Evolutionary conservation across 495 filamentous ascomycete species (phyloP), one percentile per base, ranked within the genome.

Genomic region (Cudoniella acicularis): DNA sequence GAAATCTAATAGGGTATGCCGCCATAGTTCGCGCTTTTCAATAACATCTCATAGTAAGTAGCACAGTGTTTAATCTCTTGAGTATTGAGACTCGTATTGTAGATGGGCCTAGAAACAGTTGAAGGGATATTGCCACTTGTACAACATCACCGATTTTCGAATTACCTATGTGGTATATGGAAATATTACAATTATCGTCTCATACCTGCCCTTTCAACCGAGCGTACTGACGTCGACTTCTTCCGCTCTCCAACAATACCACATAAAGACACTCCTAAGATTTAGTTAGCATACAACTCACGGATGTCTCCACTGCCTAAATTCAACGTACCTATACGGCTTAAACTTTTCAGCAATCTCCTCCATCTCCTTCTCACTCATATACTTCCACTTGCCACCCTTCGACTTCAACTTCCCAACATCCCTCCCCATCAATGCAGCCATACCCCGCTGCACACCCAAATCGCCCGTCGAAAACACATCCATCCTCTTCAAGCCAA

Each of bases 381-480:
- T 94, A 68, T 96, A 98, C 77, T 97, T 98, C 84, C 90, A 96
- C 77, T 98, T 97, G 54, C 90, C 89, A 18, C 86, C 87, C 21
- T 87, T 87, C 64, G 91, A 77, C 77, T 96, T 97, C 57, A 96
- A 69, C 70, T 90, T 94, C 22, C 73, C 81, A 1, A 97, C 85
- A 70, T 98, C 89, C 61, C 80, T 80, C 3, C 94, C 95, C 49
- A 88, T 73, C 65, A 94, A 92, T 0, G 88, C 86, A 2, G 95
- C 94, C 82, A 96, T 94, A 1, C 94, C 94, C 65, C 92, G 79
- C 68, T 97, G 92, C 52, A 98, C 90, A 16, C 94, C 94, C 67
- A 98, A 71, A 77, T 98, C 94, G 0, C 94, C 95, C 16, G 88
- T 86, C 4, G 88, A 91, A 66, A 98, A 96, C 23, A 98, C 87